Base-by-base conservation (phyloP, 208 protist species). In the Crithidia mellificae region DNA sequence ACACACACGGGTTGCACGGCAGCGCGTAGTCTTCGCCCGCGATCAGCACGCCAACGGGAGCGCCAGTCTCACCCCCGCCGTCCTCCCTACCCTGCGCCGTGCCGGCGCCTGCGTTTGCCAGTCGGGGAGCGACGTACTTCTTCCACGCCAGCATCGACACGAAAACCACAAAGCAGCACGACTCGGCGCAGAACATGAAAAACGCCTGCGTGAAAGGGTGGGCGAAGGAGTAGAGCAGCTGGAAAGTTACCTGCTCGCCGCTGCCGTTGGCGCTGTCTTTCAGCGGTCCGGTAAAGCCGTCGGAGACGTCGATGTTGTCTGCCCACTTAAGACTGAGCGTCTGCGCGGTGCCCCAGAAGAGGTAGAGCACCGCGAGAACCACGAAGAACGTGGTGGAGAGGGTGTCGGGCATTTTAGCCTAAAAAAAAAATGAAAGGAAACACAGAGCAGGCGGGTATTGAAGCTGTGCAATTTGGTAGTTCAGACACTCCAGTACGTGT, bases 161-260 rank as follows among this genome's bases (percentile, higher is more conserved):
- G 68, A 87, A 86, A 0, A 89, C 61, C 8, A 83, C 55, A 6
- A 96, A 72, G 77, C 89, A 94, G 11, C 75, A 49, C n/a, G 73
- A 29, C 62, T 93, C 87, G 11, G 83, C 74, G 38, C 72, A 76
- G 75, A 96, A 97, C 92, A 97, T 96, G 53, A 88, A 81, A 53
- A 93, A 76, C 12, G 86, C 81, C 71, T 94, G 88, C 27, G 82
- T 81, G 76, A 92, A 94, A 14, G 88, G 87, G 63, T 94, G 82
- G 24, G 71, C 88, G 46, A 94, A 96, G 53, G 65, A 72, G 63
- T 83, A 87, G 50, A 77, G 30, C 7, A 77, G 56, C 8, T 51
- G 69, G n/a, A 77, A 74, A 17, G 41, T 20, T 8, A 66, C 51
- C 15, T 27, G 46, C 5, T 57, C 41, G 30, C 30, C 32, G 47